Evolutionary conservation across 1,284 basidiomycete genomes (phyloP).

Genomic region (Leccinum cinnamomeum): DNA sequence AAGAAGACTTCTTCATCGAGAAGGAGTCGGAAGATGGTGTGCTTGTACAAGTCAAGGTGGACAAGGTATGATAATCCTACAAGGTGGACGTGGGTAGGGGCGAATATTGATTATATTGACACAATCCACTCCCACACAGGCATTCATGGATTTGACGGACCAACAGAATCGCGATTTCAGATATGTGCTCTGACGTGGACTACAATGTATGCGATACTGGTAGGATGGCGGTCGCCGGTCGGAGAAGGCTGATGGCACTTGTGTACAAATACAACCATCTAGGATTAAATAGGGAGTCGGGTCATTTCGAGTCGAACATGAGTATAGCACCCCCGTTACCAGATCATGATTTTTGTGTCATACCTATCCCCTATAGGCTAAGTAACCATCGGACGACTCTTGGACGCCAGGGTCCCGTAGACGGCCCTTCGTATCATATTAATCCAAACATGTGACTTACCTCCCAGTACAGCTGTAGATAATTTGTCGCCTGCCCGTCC

Average conservation of each 20-base stretch:
- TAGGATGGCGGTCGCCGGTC: background rate
- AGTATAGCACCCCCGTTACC: background rate
- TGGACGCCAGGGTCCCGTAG: background rate
- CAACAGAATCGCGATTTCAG: background rate
- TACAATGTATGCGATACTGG: background rate
- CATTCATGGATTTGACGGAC: background rate
- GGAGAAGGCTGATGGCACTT: background rate
- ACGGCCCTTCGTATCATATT: background rate
- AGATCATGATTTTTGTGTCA: background rate
- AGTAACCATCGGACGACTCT: background rate
- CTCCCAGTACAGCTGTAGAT: background rate
- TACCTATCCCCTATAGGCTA: background rate
- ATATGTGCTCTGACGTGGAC: background rate
- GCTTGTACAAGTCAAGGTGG: conserved; percentile 53
- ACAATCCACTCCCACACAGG: background rate
- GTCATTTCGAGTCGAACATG: background rate
- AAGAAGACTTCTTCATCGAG: conserved; percentile 60
- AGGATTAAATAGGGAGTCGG: background rate
- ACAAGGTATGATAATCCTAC: conserved; percentile 45
- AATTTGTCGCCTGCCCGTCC: background rate
- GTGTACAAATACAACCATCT: background rate
- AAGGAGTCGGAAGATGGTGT: conserved; percentile 46
- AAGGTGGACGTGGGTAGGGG: background rate
- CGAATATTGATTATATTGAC: background rate
- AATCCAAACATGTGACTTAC: background rate